A percentile compares a stretch with the other conserved stretches of the same genome.
Conservation (phyloP, 257 asterid species). For the Solanum chaucha region DNA sequence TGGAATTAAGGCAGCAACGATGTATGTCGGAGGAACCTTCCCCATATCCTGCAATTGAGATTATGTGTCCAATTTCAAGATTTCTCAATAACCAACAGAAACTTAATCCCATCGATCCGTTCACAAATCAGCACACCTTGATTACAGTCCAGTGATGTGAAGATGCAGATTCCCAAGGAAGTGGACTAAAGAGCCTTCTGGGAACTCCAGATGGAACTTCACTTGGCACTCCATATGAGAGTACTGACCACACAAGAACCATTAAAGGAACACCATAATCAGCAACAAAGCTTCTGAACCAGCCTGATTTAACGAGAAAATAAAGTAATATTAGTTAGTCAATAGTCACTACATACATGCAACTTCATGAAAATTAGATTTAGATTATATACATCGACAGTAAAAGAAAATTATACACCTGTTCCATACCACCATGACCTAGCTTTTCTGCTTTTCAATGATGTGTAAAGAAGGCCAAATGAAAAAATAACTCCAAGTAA, state of each 20-base stretch:
- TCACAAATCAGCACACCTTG: constrained; percentile 15
- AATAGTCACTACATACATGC: background rate
- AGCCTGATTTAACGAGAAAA: constrained; percentile 5
- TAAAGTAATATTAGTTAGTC: background rate
- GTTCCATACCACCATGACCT: constrained; percentile 47
- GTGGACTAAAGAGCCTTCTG: constrained; percentile 32
- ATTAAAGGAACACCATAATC: constrained; percentile 52
- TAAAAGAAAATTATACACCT: background rate
- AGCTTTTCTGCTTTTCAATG: constrained; percentile 35
- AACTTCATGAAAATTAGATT: background rate
- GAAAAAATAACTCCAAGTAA: constrained; percentile 39
- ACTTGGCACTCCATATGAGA: constrained; percentile 23
- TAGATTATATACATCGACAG: background rate
- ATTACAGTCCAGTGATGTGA: constrained; percentile 43
- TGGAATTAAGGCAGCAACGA: constrained; percentile 4
- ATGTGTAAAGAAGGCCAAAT: constrained; percentile 29
- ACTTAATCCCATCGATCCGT: background rate
- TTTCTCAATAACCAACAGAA: background rate
- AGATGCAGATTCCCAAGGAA: constrained; percentile 36
- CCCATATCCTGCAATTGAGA: constrained; percentile 3
- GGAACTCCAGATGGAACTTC: constrained; percentile 36
- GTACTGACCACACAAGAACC: constrained; percentile 35
- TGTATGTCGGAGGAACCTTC: background rate
- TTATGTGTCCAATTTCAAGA: background rate
- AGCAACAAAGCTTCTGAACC: constrained; percentile 36